phyloP scores from a whole-genome alignment of 257 asterid genomes.

The Nicotiana attenuata region DNA sequence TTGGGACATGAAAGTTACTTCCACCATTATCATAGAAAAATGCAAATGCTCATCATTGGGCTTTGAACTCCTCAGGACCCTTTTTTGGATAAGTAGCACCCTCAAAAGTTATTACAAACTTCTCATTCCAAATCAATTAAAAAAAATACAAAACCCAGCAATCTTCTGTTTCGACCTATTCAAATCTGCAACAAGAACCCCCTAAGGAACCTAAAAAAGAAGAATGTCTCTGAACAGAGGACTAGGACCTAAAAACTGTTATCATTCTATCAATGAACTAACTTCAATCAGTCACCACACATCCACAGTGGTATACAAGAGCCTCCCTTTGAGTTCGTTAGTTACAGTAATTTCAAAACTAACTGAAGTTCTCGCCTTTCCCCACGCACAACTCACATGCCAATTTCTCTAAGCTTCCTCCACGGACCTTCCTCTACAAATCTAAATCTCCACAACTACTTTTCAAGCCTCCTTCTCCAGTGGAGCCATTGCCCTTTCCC shows the following conservation, averaged over 20 bases:
- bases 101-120: background rate
- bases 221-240: too few relatives aligned
- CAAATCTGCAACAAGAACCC: background rate
- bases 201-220: background rate
- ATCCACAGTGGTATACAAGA: background rate
- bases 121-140: constrained; percentile 1
- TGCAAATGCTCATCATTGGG: background rate
- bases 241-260: background rate
- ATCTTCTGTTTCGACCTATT: background rate
- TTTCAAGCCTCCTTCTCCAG: background rate
- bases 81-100: background rate
- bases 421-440: background rate
- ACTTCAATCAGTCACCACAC: background rate
- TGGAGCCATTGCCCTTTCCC: background rate
- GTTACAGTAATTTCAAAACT: background rate
- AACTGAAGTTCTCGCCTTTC: background rate
- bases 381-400: background rate
- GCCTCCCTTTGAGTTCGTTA: background rate
- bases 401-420: background rate
- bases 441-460: background rate
- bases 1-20: background rate
- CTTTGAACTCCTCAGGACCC: background rate
- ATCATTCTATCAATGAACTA: background rate
- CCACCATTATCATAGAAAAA: background rate
- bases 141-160: background rate